These are phyloP conservation scores for Monosporascus cannonballus DNA, from an alignment of 2,329 filamentous ascomycete genomes.

Conservation along the genomic window DNA sequence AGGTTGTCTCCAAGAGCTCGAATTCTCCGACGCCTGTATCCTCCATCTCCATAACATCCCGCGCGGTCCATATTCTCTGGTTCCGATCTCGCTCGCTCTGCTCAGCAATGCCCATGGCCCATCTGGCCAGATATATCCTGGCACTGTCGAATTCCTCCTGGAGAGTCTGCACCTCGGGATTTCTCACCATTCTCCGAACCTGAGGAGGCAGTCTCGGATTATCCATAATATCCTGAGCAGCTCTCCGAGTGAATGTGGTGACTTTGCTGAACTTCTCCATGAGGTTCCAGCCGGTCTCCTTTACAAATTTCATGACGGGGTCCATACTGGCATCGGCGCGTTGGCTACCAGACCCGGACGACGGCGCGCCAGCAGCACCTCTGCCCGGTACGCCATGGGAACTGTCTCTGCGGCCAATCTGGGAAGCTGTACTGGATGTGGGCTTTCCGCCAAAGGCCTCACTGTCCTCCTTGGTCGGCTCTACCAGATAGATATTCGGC, in stretches of 20 bases:
- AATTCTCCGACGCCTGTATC: constrained; percentile 94
- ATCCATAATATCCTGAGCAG: constrained; percentile 85
- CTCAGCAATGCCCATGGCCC: constrained; percentile 98
- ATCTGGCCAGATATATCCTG: constrained; percentile 85
- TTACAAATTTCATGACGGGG: constrained; percentile 85
- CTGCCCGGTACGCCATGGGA: constrained; percentile 23
- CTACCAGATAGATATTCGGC: constrained; percentile 83
- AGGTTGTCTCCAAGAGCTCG: constrained; percentile 77
- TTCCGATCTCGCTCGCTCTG: constrained; percentile 85
- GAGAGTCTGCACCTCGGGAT: constrained; percentile 88
- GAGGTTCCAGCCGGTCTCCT: constrained; percentile 93
- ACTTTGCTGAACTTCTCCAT: constrained; percentile 97
- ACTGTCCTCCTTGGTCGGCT: constrained; percentile 80
- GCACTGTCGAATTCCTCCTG: constrained; percentile 98
- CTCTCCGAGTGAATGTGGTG: constrained; percentile 88
- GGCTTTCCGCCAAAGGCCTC: constrained; percentile 68
- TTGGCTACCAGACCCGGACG: constrained; percentile 31
- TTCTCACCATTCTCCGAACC: constrained; percentile 75
- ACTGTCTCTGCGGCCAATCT: constrained; percentile 35
- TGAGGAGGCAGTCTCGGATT: constrained; percentile 89
- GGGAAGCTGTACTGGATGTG: constrained; percentile 39
- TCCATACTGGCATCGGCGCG: constrained; percentile 72
- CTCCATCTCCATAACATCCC: constrained; percentile 88
- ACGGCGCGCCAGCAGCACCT: constrained; percentile 30
- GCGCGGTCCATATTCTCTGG: constrained; percentile 86